These are phyloP conservation scores for Azolla pinnata DNA, from an alignment of 75 land plant species.

Conservation along the genomic window DNA sequence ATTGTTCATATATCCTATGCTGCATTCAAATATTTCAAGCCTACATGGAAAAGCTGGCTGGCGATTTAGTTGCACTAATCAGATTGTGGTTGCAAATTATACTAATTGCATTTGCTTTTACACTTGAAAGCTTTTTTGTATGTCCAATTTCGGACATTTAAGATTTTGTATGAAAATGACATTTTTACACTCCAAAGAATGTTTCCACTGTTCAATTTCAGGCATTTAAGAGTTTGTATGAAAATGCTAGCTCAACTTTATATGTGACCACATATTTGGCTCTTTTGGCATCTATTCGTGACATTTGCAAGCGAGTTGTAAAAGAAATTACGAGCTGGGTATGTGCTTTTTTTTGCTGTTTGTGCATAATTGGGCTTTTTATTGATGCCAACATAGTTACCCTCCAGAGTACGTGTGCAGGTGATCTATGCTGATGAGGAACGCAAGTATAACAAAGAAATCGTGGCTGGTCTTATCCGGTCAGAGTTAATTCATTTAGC, in stretches of 20 bases:
- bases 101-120: no score
- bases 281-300: conserved; percentile 74
- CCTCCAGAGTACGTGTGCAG: conserved; percentile 32
- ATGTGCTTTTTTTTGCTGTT: conserved; percentile 11
- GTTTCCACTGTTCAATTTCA: conserved; percentile 17
- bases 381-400: neutral
- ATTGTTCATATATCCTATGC: no score
- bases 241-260: conserved; percentile 44
- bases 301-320: conserved; percentile 82
- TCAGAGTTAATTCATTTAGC: conserved; percentile 76
- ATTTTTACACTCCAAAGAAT: no score
- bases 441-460: conserved; percentile 68
- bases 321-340: conserved; percentile 97
- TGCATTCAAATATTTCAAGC: no score
- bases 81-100: no score
- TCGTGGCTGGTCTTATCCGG: conserved; percentile 68
- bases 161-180: no score
- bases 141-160: no score
- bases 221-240: conserved; percentile 84
- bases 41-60: no score
- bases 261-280: conserved; percentile 63
- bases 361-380: neutral
- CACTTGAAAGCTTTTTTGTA: no score
- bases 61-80: no score
- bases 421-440: conserved; percentile 79